Percentiles rank a stretch among this genome's conserved stretches.
Conservation (phyloP, 2,329 filamentous ascomycete genomes). For the Chrysoporthe austroafricana region DNA sequence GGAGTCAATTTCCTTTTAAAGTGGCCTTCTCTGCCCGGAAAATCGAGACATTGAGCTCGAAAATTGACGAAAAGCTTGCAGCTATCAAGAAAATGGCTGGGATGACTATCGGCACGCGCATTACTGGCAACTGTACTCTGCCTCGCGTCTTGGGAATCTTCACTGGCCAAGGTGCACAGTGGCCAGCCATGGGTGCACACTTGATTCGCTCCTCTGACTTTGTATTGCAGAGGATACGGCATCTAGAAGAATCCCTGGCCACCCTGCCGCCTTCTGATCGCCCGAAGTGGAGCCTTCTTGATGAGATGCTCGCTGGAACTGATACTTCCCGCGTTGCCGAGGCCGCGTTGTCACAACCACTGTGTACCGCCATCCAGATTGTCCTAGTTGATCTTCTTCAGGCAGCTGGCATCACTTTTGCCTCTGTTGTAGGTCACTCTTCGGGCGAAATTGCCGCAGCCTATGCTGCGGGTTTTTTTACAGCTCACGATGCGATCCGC, state of each 20-base stretch:
- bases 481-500: constrained; percentile 33
- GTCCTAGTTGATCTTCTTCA: constrained; percentile 41
- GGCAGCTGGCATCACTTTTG: constrained; percentile 31
- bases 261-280: constrained; percentile 4
- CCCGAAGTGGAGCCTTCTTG: constrained; percentile 21
- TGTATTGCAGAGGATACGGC: not conserved
- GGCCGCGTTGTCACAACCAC: constrained; percentile 2
- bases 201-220: constrained; percentile 36
- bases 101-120: not conserved
- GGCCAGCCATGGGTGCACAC: constrained; percentile 38
- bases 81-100: not conserved
- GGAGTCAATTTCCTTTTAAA: constrained; percentile 35
- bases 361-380: constrained; percentile 41
- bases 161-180: constrained; percentile 42
- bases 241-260: constrained; percentile 12
- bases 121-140: not conserved
- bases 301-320: constrained; percentile 16
- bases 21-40: constrained; percentile 31
- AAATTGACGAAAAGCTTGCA: not conserved
- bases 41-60: not conserved
- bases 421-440: constrained; percentile 36
- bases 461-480: constrained; percentile 22
- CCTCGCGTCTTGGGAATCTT: constrained; percentile 32
- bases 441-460: constrained; percentile 31
- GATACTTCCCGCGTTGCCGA: constrained; percentile 26